Evolutionary conservation across 1,284 basidiomycete genomes (phyloP), one percentile per base, ranked within the genome.

Genomic region (Gomphus bonarii): DNA sequence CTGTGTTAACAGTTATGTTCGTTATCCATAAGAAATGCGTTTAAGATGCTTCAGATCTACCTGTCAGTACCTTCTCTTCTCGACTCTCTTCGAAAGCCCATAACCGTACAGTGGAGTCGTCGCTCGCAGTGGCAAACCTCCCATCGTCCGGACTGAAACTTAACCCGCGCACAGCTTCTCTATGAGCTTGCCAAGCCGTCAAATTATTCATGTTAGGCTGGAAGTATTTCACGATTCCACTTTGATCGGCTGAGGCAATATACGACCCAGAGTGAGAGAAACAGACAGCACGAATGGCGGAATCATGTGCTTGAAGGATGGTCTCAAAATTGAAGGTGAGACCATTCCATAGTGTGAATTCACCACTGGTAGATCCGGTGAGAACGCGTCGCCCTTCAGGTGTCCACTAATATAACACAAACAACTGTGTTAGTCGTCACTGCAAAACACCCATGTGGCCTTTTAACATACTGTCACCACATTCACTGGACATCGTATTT

Each of bases 311-410:
- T 72, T 97, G 95, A 44, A 98, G 81, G 65, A 99, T 98, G 0
- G 95, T 97, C 70, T 99, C 95, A 69, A 99, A 99, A 74, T 99
- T 98, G 83, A 98, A 99, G 0, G 95, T 98, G 33, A 97, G 77
- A 18, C 95, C 95, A 66, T 99, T 99, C 95, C 97, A 99, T 5
- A 99, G 80, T 0, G 95, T 98, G 71, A 99, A 98, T 71, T 99
- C 95, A 56, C 97, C 97, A 63, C 89, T 93, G 30, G 94, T 94
- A 16, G 94, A 95, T 25, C 95, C 95, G 0, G 97, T 99, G 47
- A 99, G 73, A 30, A 98, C 77, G 5, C 95, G 84, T 25, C 95
- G 80, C 46, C 87, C 92, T 71, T 98, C 95, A 0, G 95, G 95
- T 31, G 94, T 97, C 93, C 95, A 99, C 90, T 95, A 63, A 59